Evolutionary conservation across 1,284 basidiomycete genomes (phyloP), one percentile per base, ranked within the genome.

Genomic region (Fomitopsis palustris): DNA sequence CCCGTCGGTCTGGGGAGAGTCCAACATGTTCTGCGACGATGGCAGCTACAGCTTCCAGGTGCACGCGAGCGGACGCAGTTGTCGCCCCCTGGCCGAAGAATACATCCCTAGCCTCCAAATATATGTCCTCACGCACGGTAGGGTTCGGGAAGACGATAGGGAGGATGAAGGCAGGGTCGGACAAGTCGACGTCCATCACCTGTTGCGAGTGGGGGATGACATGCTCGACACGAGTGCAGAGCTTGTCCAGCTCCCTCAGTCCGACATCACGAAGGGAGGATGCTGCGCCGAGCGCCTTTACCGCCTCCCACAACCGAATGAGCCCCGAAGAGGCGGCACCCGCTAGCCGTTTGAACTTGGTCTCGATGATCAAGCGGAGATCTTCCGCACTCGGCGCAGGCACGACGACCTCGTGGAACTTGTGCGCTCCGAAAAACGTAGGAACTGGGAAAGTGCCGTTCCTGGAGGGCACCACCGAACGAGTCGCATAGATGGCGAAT

Each of bases 31-130:
- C 77, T 5, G 85, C 90, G 37, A 92, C 77, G 31, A 84, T 72
- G 7, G 73, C 58, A 1, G 82, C 77, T 56, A 91, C 76, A 6
- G 74, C 69, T 19, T 81, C 77, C 35, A 78, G 69, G 61, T 85
- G 85, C 31, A 73, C 77, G 62, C 73, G 82, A 61, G 85, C 81
- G 17, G 83, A 73, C 2, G 80, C 67, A 3, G 83, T 87, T 39
- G 81, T 76, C 33, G 78, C 70, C 49, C 86, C 86, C 27, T 83
- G 81, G 23, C 93, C 95, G 62, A 98, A 91, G 75, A 99, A 98
- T 27, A 97, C 85, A 72, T 99, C 97, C 27, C 90, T 83, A 0
- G 93, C 93, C 70, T 97, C 93, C 45, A 96, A 79, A 67, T 92
- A 95, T 25, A 97, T 87, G 58, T 96, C 93, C 70, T 99, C 96